A percentile compares a stretch with the other conserved stretches of the same genome.
Conservation (phyloP, 2,329 filamentous ascomycete species). For the Cladosporium velox region DNA sequence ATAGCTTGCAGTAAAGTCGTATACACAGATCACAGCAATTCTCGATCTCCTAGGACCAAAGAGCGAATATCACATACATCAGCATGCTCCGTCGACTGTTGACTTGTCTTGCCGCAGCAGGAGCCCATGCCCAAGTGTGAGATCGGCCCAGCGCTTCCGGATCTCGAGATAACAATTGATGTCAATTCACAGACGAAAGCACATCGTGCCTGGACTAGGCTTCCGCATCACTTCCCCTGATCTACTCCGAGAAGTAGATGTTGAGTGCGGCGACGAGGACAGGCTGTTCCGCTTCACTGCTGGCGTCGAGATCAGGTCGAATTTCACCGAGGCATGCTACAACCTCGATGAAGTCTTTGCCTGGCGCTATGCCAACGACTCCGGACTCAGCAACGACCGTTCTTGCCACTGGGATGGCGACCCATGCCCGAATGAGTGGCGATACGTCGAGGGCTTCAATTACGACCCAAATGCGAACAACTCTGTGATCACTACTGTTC, state of each 20-base stretch:
- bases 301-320: neutral
- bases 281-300: neutral
- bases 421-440: neutral
- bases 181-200: neutral
- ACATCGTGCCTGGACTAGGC: neutral
- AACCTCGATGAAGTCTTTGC: neutral
- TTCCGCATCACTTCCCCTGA: conserved; percentile 4
- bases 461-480: neutral
- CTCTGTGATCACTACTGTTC: neutral
- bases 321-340: conserved; percentile 2
- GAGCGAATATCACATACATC: neutral
- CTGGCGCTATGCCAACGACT: neutral
- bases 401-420: neutral
- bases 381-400: neutral
- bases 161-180: neutral
- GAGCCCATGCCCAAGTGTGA: no score
- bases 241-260: neutral
- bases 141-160: neutral
- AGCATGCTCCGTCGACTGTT: neutral
- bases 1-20: no score
- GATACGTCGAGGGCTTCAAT: neutral
- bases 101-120: no score
- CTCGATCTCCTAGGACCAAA: neutral
- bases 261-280: neutral
- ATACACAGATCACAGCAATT: neutral